Evolutionary conservation across 192 early-diverging fungal genomes (phyloP).

Genomic region (Spizellomyces punctatus): DNA sequence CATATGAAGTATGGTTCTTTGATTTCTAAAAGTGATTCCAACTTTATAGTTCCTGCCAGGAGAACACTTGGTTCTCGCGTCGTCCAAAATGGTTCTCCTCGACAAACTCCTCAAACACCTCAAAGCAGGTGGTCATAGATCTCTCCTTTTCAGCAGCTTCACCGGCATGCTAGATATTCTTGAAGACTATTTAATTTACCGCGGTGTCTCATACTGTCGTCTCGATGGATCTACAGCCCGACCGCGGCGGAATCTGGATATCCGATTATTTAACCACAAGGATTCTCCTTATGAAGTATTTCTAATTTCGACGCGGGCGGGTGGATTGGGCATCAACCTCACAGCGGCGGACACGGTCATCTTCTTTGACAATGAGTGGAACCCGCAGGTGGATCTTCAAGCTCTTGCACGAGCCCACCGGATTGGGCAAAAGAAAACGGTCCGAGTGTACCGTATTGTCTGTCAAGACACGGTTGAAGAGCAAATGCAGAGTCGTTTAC

Average conservation of each 20-base stretch:
- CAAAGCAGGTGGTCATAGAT: slow-evolving; percentile 39
- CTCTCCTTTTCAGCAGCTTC: slow-evolving; percentile 54
- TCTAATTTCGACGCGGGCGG: slow-evolving; percentile 90
- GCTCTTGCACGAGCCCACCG: slow-evolving; percentile 79
- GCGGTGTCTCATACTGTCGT: slow-evolving; percentile 27
- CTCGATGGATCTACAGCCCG: slow-evolving; percentile 38
- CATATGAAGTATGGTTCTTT: background rate
- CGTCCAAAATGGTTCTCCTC: slow-evolving; percentile 71
- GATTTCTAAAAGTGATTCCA: slow-evolving; percentile 7
- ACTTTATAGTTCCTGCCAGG: slow-evolving; percentile 46
- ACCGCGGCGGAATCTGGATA: slow-evolving; percentile 36
- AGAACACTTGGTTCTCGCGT: slow-evolving; percentile 62
- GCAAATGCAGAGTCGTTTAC: slow-evolving; percentile 59
- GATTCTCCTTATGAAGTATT: slow-evolving; percentile 65
- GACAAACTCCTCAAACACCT: slow-evolving; percentile 57
- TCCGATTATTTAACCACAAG: slow-evolving; percentile 34
- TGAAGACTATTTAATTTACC: slow-evolving; percentile 38
- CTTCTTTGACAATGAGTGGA: slow-evolving; percentile 82
- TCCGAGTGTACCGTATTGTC: slow-evolving; percentile 73
- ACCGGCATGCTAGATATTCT: slow-evolving; percentile 53
- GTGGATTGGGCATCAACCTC: slow-evolving; percentile 96
- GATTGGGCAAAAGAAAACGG: slow-evolving; percentile 82
- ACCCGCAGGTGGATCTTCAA: slow-evolving; percentile 68
- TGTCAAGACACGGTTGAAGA: slow-evolving; percentile 76
- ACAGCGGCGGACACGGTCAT: slow-evolving; percentile 94